Base-by-base conservation (phyloP, 768 basidiomycete genomes). In the Suillus cothurnatus region DNA sequence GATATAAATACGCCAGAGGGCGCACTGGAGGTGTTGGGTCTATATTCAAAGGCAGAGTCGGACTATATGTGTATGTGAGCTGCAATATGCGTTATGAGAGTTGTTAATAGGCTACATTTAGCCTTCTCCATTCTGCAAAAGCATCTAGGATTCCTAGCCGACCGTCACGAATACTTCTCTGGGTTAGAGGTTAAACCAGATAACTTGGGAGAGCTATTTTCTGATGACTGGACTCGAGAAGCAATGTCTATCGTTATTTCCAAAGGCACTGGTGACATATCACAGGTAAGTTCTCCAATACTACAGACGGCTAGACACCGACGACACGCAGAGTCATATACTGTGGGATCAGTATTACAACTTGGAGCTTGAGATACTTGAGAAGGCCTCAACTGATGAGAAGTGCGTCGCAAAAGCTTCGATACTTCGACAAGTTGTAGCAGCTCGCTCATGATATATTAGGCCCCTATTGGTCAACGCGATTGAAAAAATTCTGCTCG, bases 11-110 rank as follows among this genome's bases (percentile, higher is more conserved):
- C 84, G 2, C 72, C 77, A 21, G 79, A 83, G 55, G 86, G 85
- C 9, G 78, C 86, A 26, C 69, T 84, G 52, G 86, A 87, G 53
- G 71, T 94, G 47, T 74, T 93, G 64, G 80, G 82, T 19, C 70
- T 91, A 45, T 94, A 89, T 73, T 77, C 80, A 45, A 83, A 82
- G 41, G 93, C 94, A 26, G 90, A 90, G 70, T 77, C 73, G 12
- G 94, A 95, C 71, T 94, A 94, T 74, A 74, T 94, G 41, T 94
- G 94, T 94, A 74, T 71, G 92, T 82, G 36, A 53, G 60, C 59
- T 52, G 60, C 39, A 62, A 14, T 41, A 36, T 28, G 26, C 58
- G 26, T 28, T 14, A 28, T 59, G 9, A n/a, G 36, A 63, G 39
- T 41, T 52, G 11, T 28, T 59, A 6, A 59, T 38, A 14, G 26